These are phyloP conservation scores for Saccharomyces hybrid DNA, from an alignment of 1,139 yeast species.

Conservation along the genomic window DNA sequence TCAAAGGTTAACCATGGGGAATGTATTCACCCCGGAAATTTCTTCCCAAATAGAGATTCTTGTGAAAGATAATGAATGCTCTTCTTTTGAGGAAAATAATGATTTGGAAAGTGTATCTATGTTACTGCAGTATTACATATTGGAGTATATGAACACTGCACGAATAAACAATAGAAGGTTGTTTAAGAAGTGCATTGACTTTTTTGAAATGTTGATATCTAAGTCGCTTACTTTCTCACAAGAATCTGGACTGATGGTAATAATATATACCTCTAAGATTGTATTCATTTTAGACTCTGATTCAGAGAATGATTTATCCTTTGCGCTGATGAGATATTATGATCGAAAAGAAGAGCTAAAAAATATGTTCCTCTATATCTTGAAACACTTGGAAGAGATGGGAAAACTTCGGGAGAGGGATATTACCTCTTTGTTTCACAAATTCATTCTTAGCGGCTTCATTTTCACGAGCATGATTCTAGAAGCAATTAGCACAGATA, in stretches of 20 bases:
- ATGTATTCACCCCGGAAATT: neutral
- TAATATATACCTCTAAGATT: slow-evolving; percentile 14
- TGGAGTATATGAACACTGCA: slow-evolving; percentile 8
- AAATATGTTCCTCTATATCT: slow-evolving; percentile 8
- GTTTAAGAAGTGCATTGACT: slow-evolving; percentile 6
- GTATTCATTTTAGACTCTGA: slow-evolving; percentile 8
- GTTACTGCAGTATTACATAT: slow-evolving; percentile 9
- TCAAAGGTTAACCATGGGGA: neutral
- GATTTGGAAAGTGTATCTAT: neutral
- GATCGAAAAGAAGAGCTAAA: slow-evolving; percentile 2
- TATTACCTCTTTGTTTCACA: slow-evolving; percentile 9
- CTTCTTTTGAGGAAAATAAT: neutral
- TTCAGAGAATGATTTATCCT: slow-evolving; percentile 3
- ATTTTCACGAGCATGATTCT: slow-evolving; percentile 21
- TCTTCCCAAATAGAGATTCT: neutral
- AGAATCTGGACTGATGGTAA: slow-evolving; percentile 15
- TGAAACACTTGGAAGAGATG: slow-evolving; percentile 22
- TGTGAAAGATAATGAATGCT: neutral
- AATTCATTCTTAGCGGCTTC: slow-evolving; percentile 21
- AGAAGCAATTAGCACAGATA: slow-evolving; percentile 3
- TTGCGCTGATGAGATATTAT: slow-evolving; percentile 2
- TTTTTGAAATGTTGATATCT: slow-evolving; percentile 7
- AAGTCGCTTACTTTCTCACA: slow-evolving; percentile 16
- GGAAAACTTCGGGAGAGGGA: slow-evolving; percentile 14
- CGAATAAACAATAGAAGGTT: neutral